These are phyloP conservation scores for Pleurotus ostreatus DNA, from an alignment of 768 basidiomycete species.

Conservation along the genomic window DNA sequence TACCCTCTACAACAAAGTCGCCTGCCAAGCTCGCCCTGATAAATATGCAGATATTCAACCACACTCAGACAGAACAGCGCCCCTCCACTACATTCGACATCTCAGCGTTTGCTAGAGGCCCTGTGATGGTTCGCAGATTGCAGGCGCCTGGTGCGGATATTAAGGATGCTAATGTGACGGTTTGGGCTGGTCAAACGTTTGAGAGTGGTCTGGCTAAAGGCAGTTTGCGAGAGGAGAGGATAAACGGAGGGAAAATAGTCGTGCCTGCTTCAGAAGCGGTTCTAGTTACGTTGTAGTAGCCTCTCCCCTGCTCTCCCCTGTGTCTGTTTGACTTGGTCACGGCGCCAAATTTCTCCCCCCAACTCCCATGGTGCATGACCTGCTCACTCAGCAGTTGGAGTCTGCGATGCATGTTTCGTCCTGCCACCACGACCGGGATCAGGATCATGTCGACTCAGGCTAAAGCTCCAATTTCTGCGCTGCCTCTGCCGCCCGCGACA, in stretches of 20 bases:
- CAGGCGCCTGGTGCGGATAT: constrained; percentile 47
- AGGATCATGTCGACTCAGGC: constrained; percentile 3
- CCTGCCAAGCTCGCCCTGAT: constrained; percentile 45
- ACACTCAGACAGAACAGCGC: constrained; percentile 36
- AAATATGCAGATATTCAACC: constrained; percentile 49
- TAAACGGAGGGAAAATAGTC: constrained; percentile 26
- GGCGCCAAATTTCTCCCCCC: not conserved
- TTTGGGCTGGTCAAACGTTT: constrained; percentile 50
- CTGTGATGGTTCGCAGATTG: constrained; percentile 35
- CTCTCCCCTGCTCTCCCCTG: not conserved
- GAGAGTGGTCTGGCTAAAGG: constrained; percentile 37
- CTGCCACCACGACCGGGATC: not conserved
- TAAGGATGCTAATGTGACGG: constrained; percentile 36
- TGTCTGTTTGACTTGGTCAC: not conserved
- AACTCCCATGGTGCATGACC: not conserved
- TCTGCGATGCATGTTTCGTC: not conserved
- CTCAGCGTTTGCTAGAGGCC: constrained; percentile 30
- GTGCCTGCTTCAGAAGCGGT: constrained; percentile 35
- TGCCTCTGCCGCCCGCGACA: constrained; percentile 40
- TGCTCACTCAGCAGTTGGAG: constrained; percentile 8
- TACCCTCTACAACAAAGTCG: constrained; percentile 22
- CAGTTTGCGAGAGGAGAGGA: constrained; percentile 31
- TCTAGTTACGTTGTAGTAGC: constrained; percentile 25
- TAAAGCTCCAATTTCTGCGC: constrained; percentile 40
- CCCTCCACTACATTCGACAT: constrained; percentile 44